Percentiles rank a stretch among this genome's conserved stretches.
phyloP scores from a whole-genome alignment of 495 filamentous ascomycete species.

The Lasiosphaeria hispida region DNA sequence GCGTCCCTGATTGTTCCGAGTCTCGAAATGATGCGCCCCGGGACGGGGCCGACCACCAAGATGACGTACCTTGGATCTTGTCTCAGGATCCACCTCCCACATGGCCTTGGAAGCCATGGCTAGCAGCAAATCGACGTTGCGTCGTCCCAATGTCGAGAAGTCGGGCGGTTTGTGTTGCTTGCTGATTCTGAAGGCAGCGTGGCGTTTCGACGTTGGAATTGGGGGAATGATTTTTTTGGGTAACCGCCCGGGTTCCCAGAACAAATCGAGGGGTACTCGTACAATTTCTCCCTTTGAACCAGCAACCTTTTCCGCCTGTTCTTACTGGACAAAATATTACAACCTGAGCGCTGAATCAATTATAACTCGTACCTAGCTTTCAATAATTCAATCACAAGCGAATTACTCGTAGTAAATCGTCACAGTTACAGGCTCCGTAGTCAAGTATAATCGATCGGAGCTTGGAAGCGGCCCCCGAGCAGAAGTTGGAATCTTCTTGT shows the following conservation, averaged over 20 bases:
- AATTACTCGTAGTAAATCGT: too few species aligned
- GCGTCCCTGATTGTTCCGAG: not conserved
- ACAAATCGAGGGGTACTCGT: too few species aligned
- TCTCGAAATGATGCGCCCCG: slow-evolving; percentile 1
- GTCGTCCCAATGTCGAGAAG: slow-evolving; percentile 2
- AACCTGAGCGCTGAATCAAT: too few species aligned
- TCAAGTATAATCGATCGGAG: too few species aligned
- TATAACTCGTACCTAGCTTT: too few species aligned
- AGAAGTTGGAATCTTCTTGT: too few species aligned
- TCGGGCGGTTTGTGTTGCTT: not conserved
- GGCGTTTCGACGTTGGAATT: not conserved
- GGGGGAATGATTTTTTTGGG: slow-evolving; percentile 4
- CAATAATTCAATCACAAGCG: too few species aligned
- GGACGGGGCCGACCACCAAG: not conserved
- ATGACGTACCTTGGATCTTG: slow-evolving; percentile 73
- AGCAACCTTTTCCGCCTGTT: too few species aligned
- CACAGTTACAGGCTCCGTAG: too few species aligned
- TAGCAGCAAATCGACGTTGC: slow-evolving; percentile 14
- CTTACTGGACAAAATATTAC: too few species aligned
- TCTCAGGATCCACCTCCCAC: slow-evolving; percentile 99
- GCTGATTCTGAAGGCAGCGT: not conserved
- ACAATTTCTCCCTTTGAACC: too few species aligned
- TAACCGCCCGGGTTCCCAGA: not conserved
- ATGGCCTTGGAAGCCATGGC: slow-evolving; percentile 57
- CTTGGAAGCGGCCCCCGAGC: too few species aligned